Base-by-base conservation (phyloP, 495 filamentous ascomycete genomes). In the Daldinia caldariorum region DNA sequence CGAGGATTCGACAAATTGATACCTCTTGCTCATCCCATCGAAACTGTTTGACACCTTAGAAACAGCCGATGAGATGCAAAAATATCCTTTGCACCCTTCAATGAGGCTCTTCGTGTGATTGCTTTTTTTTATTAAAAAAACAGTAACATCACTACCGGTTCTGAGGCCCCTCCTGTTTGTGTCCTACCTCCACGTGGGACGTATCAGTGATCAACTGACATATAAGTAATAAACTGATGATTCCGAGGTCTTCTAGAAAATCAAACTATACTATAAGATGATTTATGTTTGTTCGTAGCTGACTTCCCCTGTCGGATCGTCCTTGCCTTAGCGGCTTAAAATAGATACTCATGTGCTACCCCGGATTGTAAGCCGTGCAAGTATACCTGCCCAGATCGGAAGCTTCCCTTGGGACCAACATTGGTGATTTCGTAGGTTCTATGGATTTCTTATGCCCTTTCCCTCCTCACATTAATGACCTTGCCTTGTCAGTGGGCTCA, bases 281-380 rank as follows among this genome's bases (percentile, higher is more conserved):
- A 22, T 47, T 47, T 22, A 16, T 65, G 53, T 34, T 31, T 65
- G 50, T 53, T 58, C 53, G 49, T 53, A 32, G 49, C 26, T 26
- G 26, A 26, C n/a, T 53, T 26, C 26, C 26, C 14, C 49, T 53
- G 31, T 9, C 49, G 2, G 49, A 53, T 9, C 16, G 7, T 47
- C 16, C 22, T 34, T 14, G n/a, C 34, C 34, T 41, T 57, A 10
- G 32, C 32, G 34, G 54, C 54, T 57, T 22, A 57, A 57, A 57
- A 38, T 57, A 35, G 34, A 26, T n/a, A 13, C 10, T 34, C 35
- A 38, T 38, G 32, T 57, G 18, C 34, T 18, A 18, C 49, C 49
- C 49, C 22, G 26, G 29, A 32, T 16, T 32, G 43, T 47, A 47
- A 47, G 43, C 49, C 13, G 26, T 29, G 14, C 49, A 53, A 12